Evolutionary conservation across 768 basidiomycete species (phyloP).

Genomic region (Podaxis sp.): DNA sequence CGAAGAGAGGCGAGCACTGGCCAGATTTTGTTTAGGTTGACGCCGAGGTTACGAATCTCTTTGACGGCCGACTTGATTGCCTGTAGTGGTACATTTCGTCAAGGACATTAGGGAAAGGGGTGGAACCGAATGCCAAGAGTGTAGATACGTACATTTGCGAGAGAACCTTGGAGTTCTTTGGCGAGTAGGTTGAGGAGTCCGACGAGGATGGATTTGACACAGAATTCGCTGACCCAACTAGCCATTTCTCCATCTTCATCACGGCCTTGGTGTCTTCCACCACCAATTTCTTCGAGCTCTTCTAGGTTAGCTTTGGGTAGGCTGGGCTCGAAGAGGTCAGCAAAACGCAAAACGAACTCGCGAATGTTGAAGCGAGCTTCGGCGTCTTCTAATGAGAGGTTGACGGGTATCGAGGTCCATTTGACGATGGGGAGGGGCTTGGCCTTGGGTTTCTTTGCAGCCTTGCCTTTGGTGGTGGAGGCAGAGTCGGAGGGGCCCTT

Average conservation of each 20-base stretch:
- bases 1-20: conserved; percentile 31
- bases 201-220: conserved; percentile 58
- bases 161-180: conserved; percentile 34
- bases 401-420: conserved; percentile 49
- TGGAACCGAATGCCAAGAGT: background rate
- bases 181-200: conserved; percentile 55
- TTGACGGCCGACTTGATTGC: conserved; percentile 41
- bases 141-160: conserved; percentile 27
- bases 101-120: background rate
- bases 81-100: conserved; percentile 22
- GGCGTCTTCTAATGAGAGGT: conserved; percentile 40
- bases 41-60: conserved; percentile 47
- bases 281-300: conserved; percentile 57
- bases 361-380: conserved; percentile 67
- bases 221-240: conserved; percentile 64
- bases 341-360: conserved; percentile 70
- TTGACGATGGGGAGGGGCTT: conserved; percentile 40
- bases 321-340: conserved; percentile 39
- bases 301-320: conserved; percentile 46
- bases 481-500: conserved; percentile 8
- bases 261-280: conserved; percentile 21
- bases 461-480: conserved; percentile 5
- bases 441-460: conserved; percentile 24
- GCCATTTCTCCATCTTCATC: conserved; percentile 38
- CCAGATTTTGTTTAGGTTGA: conserved; percentile 65